These are phyloP conservation scores for Podaxis sp. DNA, from an alignment of 768 basidiomycete species.

Conservation along the genomic window DNA sequence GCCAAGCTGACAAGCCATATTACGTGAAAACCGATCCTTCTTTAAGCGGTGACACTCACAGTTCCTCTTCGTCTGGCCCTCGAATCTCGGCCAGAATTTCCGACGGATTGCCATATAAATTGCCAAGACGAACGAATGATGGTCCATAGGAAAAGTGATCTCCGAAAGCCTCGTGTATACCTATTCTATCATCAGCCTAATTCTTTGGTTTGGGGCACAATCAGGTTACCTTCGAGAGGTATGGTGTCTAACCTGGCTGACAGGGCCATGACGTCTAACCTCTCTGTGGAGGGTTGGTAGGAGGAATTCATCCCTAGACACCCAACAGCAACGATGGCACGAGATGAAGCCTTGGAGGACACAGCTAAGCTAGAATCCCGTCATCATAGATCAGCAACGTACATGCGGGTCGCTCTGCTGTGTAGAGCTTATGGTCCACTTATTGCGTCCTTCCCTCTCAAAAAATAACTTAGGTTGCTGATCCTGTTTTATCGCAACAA, in stretches of 20 bases:
- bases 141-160: not conserved
- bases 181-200: not conserved
- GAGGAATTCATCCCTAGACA: not conserved
- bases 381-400: not conserved
- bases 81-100: not conserved
- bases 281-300: not conserved
- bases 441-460: not conserved
- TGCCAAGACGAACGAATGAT: not conserved
- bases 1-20: slow-evolving; percentile 20
- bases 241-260: not conserved
- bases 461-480: not conserved
- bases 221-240: not conserved
- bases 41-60: not conserved
- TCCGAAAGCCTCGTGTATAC: not conserved
- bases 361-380: not conserved
- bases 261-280: not conserved
- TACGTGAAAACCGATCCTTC: not conserved
- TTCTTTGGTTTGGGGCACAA: not conserved
- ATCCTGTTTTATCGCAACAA: not conserved
- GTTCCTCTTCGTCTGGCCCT: not conserved
- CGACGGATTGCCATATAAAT: not conserved
- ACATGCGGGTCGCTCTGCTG: not conserved
- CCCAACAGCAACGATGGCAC: not conserved
- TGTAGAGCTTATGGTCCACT: not conserved
- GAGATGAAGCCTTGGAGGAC: not conserved